These are phyloP conservation scores for Sporothrix protearum DNA, from an alignment of 2,329 filamentous ascomycete genomes.

Conservation along the genomic window DNA sequence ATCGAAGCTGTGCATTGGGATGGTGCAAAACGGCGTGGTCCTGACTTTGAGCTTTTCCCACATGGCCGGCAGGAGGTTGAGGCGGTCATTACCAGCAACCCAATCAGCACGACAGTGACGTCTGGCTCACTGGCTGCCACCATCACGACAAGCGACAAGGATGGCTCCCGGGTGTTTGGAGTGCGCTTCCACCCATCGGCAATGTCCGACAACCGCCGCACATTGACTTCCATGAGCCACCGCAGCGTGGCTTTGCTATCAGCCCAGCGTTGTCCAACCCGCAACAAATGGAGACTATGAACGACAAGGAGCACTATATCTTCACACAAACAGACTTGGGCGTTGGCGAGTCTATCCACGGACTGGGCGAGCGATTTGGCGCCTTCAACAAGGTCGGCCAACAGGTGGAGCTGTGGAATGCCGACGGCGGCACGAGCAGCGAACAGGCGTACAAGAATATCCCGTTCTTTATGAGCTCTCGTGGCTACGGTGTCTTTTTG, in stretches of 20 bases:
- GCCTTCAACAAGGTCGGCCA: slow-evolving; percentile 75
- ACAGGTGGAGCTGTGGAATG: slow-evolving; percentile 61
- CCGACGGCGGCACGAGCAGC: slow-evolving; percentile 62
- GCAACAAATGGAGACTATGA: slow-evolving; percentile 52
- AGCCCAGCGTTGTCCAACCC: slow-evolving; percentile 51
- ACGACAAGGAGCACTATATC: slow-evolving; percentile 52
- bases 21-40: slow-evolving; percentile 50
- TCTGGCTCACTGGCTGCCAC: slow-evolving; percentile 53
- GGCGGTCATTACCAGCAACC: slow-evolving; percentile 41
- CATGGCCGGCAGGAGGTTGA: slow-evolving; percentile 45
- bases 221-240: slow-evolving; percentile 51
- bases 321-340: slow-evolving; percentile 54
- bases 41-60: slow-evolving; percentile 57
- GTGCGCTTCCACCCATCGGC: slow-evolving; percentile 7
- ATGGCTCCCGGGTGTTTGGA: background rate
- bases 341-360: slow-evolving; percentile 66
- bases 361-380: slow-evolving; percentile 72
- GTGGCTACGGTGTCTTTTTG: slow-evolving; percentile 74
- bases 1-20: slow-evolving; percentile 57
- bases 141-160: background rate
- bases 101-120: slow-evolving; percentile 42
- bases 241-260: slow-evolving; percentile 58
- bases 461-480: slow-evolving; percentile 65
- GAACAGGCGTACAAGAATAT: slow-evolving; percentile 72
- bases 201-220: background rate